Percentiles rank a stretch among this genome's conserved stretches.
These are phyloP conservation scores for Globisporangium nagaii DNA, from an alignment of 352 stramenopile genomes.

Conservation along the genomic window DNA sequence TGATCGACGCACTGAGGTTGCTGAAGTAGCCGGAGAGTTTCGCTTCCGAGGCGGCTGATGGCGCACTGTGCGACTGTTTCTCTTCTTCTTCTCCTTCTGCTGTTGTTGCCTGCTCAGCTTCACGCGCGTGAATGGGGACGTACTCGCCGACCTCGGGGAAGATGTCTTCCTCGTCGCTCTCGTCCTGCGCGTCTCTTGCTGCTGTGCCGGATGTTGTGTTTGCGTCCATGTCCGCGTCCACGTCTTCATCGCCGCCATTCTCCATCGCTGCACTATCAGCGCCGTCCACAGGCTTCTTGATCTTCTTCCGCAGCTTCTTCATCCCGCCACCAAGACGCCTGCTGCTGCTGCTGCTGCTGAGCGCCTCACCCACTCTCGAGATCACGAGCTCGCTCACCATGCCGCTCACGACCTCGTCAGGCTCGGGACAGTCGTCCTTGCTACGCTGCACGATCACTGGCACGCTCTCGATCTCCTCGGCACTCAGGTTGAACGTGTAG, in stretches of 20 bases:
- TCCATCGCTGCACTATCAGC: not conserved
- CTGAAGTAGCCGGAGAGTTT: conserved; percentile 42
- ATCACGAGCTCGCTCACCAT: conserved; percentile 49
- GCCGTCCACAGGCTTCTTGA: conserved; percentile 11
- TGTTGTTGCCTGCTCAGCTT: not conserved
- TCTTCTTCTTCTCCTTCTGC: conserved; percentile 7
- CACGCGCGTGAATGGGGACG: conserved; percentile 52
- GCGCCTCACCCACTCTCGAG: conserved; percentile 25
- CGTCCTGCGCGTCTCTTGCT: conserved; percentile 6
- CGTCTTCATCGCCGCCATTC: not conserved
- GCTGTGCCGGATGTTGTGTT: not conserved
- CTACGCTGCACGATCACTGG: conserved; percentile 62
- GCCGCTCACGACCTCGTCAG: conserved; percentile 50
- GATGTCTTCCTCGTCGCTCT: conserved; percentile 66
- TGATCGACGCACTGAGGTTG: conserved; percentile 66
- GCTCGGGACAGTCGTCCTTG: conserved; percentile 64
- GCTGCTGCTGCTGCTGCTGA: conserved; percentile 14
- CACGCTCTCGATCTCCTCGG: conserved; percentile 34
- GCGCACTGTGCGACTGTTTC: not conserved
- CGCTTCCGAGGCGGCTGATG: not conserved
- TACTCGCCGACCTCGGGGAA: conserved; percentile 71
- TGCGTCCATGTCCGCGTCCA: not conserved
- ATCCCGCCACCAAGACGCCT: conserved; percentile 7
- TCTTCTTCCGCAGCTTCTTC: conserved; percentile 51
- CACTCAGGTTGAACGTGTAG: conserved; percentile 61